These are phyloP conservation scores for Leccinum subgranulosum DNA, from an alignment of 768 basidiomycete genomes.

Conservation along the genomic window DNA sequence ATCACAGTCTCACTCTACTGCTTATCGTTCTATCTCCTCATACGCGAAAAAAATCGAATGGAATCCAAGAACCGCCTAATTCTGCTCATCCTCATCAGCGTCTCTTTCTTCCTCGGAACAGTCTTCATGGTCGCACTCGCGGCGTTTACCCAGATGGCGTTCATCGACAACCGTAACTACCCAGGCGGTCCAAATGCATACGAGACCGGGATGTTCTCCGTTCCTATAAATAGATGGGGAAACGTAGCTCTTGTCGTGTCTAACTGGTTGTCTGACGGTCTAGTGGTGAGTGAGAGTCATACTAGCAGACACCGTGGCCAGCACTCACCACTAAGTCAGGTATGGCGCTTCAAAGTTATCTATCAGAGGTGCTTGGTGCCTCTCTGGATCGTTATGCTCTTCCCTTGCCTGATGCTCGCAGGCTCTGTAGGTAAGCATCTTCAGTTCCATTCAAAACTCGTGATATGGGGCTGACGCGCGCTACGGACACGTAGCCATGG, in stretches of 20 bases:
- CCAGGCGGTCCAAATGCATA: background rate
- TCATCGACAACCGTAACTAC: background rate
- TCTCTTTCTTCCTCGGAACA: background rate
- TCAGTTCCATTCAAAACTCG: background rate
- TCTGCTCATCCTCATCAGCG: background rate
- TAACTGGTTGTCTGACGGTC: background rate
- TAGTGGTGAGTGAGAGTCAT: background rate
- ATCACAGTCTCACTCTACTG: background rate
- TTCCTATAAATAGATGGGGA: background rate
- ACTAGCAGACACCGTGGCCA: background rate
- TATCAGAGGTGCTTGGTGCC: background rate
- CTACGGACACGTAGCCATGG: background rate
- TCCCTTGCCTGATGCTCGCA: background rate
- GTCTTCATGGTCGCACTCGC: background rate
- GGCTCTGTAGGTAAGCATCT: background rate
- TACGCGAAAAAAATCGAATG: background rate
- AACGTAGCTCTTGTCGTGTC: background rate
- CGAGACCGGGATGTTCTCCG: background rate
- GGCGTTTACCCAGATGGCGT: background rate
- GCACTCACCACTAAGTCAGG: background rate
- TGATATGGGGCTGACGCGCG: background rate
- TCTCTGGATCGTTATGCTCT: background rate
- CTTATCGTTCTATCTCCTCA: background rate
- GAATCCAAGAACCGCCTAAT: background rate
- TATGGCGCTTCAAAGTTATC: background rate